phyloP scores from a whole-genome alignment of 2,329 filamentous ascomycete genomes.

The Beauveria rudraprayagi region DNA sequence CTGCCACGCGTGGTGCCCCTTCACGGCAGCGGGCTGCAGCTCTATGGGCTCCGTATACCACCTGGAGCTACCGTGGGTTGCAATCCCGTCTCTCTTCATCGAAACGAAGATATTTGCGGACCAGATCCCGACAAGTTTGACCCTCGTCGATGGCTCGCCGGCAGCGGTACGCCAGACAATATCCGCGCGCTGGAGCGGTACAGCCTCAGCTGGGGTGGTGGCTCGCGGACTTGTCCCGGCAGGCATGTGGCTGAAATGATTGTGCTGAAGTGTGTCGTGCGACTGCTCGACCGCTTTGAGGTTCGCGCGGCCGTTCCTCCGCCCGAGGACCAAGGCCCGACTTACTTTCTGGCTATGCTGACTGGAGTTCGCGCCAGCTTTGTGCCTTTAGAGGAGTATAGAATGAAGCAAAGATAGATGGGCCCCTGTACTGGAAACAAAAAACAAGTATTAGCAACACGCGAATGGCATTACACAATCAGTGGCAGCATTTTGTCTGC shows the following conservation, averaged over 20 bases:
- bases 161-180: conserved; percentile 9
- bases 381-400: background rate
- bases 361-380: conserved; percentile 18
- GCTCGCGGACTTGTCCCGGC: conserved; percentile 42
- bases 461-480: background rate
- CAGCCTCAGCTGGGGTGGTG: conserved; percentile 45
- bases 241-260: conserved; percentile 43
- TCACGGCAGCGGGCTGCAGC: conserved; percentile 20
- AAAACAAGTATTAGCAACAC: background rate
- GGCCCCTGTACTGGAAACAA: background rate
- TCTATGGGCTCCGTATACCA: conserved; percentile 35
- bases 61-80: conserved; percentile 42
- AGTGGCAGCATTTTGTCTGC: background rate
- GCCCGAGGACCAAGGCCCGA: conserved; percentile 27
- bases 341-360: conserved; percentile 46
- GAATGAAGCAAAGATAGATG: background rate
- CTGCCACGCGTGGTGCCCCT: conserved; percentile 38
- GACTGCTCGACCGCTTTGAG: conserved; percentile 36
- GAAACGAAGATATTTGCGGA: conserved; percentile 42
- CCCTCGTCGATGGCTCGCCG: conserved; percentile 39
- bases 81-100: conserved; percentile 42
- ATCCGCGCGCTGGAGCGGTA: conserved; percentile 36
- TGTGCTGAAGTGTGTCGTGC: conserved; percentile 35
- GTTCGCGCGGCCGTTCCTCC: conserved; percentile 31
- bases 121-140: conserved; percentile 33